Percentiles rank a stretch among this genome's conserved stretches.
phyloP scores from a whole-genome alignment of 2,329 filamentous ascomycete genomes.

The Leptographium procerum region DNA sequence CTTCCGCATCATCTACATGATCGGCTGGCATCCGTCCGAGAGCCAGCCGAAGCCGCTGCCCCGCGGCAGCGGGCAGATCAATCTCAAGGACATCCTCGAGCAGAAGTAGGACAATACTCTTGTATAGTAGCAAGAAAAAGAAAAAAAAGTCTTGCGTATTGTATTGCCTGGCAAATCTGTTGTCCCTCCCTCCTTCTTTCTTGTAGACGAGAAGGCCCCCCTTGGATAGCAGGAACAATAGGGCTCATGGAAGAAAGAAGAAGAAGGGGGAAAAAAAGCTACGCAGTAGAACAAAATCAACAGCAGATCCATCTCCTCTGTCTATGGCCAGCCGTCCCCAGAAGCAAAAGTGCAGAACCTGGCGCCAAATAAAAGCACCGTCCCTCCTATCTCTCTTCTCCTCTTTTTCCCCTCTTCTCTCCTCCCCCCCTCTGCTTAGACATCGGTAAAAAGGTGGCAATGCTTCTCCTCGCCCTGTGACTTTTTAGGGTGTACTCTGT shows the following conservation, averaged over 20 bases:
- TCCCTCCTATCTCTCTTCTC: neutral
- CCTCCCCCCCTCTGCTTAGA: neutral
- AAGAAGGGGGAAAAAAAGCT: neutral
- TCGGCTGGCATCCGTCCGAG: conserved; percentile 84
- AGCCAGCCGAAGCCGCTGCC: conserved; percentile 69
- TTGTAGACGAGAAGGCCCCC: neutral
- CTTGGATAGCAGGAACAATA: neutral
- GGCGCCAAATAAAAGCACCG: neutral
- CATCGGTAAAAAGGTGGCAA: neutral
- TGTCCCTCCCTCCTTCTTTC: neutral
- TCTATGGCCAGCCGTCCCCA: neutral
- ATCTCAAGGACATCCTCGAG: conserved; percentile 69
- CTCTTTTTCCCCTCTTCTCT: neutral
- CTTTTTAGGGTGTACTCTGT: neutral
- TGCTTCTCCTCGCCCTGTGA: neutral
- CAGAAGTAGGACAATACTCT: conserved; percentile 27
- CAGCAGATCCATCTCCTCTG: neutral
- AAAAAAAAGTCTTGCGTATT: no score
- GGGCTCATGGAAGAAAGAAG: neutral
- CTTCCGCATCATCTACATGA: conserved; percentile 95
- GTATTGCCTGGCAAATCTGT: no score
- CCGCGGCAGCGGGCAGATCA: conserved; percentile 76
- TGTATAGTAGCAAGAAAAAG: no score
- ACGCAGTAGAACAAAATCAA: neutral
- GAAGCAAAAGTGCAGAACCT: neutral